Evolutionary conservation across 2,329 filamentous ascomycete species (phyloP), one percentile per base, ranked within the genome.

Genomic region (Aspergillus niger): DNA sequence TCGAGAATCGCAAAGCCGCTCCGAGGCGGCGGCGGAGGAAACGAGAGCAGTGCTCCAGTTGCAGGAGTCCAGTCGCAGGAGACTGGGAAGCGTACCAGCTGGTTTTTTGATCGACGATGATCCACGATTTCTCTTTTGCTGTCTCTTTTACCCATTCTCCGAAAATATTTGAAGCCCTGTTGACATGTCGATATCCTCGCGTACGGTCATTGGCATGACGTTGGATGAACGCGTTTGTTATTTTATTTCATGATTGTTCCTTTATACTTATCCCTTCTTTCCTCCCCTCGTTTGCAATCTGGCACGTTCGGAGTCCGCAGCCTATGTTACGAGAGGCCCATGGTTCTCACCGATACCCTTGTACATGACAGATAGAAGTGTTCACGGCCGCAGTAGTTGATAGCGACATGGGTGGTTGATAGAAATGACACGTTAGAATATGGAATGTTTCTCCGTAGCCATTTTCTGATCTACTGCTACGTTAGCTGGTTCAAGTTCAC

Each of bases 21-120:
- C 4, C 81, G 86, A 48, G 86, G 86, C 38, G 76, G 76, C 48
- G 76, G 76, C 30, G 73, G 70, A 36, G 72, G 70, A 43, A 68
- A 68, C 17, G 70, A 71, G 56, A 76, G 75, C 63, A 74, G 73
- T 55, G 70, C 70, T 43, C 73, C 75, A 32, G 65, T 76, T 53
- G 74, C 77, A 38, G 74, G 71, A 30, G 80, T 90, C 62, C 89
- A 89, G 75, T 91, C 89, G 26, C 91, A 89, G 67, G 87, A 90
- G 41, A 85, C 89, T 2, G 85, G 83, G 69, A 92, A 89, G 61
- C 86, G 83, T 54, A 91, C 83, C 59, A 82, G 79, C 70, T 82
- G 80, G 80, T 81, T 82, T 69, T 81, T 81, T 68, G 75, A 81
- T 68, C 73, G 75, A 66, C 74, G 76, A 74, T 78, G 67, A 76